Evolutionary conservation across 768 basidiomycete species (phyloP).

Genomic region (Calvatia gigantea): DNA sequence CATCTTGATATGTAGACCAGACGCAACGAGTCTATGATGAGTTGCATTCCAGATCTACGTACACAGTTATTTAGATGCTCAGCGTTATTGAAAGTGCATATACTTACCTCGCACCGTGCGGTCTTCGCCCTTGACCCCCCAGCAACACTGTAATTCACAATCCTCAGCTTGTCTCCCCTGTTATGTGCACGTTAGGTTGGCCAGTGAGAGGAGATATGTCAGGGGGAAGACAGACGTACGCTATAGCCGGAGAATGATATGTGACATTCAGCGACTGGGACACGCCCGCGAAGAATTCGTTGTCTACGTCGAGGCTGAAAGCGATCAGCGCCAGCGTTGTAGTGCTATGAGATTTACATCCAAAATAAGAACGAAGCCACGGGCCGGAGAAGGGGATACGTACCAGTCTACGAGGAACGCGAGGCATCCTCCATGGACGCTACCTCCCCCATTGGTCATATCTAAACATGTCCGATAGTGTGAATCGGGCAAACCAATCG

Average conservation of each 20-base stretch:
- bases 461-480: conserved; percentile 27
- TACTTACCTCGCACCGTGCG: conserved; percentile 45
- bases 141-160: conserved; percentile 50
- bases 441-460: conserved; percentile 47
- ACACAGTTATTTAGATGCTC: not conserved
- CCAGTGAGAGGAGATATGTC: no score
- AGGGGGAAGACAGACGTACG: conserved; percentile 28
- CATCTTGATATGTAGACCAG: conserved; percentile 57
- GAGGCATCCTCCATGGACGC: conserved; percentile 53
- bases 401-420: conserved; percentile 53
- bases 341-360: conserved; percentile 29
- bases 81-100: not conserved
- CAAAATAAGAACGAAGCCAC: not conserved
- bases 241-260: conserved; percentile 51
- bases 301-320: conserved; percentile 24
- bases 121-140: conserved; percentile 45
- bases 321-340: conserved; percentile 46
- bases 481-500: not conserved
- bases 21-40: conserved; percentile 47
- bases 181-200: not conserved
- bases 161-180: conserved; percentile 48
- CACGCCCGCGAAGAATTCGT: conserved; percentile 29
- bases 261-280: conserved; percentile 51
- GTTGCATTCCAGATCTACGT: conserved; percentile 58
- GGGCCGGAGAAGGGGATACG: conserved; percentile 15